A percentile compares a stretch with the other conserved stretches of the same genome.
These are phyloP conservation scores for Trypanosoma melophagium DNA, from an alignment of 208 protist genomes.

Conservation along the genomic window DNA sequence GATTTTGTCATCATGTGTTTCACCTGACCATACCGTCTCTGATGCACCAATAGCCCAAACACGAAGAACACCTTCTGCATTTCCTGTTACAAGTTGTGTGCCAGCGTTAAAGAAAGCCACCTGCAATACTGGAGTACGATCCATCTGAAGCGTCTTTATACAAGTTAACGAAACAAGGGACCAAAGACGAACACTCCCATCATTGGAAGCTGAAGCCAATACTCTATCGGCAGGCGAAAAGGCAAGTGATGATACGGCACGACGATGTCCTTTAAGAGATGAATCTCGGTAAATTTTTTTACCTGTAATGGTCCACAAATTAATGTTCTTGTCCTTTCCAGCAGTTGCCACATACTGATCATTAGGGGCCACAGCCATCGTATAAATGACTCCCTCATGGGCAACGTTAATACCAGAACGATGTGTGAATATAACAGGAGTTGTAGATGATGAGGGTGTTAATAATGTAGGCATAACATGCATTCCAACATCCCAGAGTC, in stretches of 20 bases:
- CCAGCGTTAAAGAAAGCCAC: conserved; percentile 86
- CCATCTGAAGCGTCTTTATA: conserved; percentile 82
- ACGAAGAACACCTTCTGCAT: conserved; percentile 88
- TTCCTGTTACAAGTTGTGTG: conserved; percentile 83
- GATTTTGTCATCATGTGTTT: conserved; percentile 83
- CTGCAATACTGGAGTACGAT: conserved; percentile 78
- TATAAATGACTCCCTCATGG: conserved; percentile 79
- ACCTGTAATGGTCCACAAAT: conserved; percentile 77
- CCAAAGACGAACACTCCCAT: conserved; percentile 88
- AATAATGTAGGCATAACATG: conserved; percentile 35
- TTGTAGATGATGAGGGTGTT: background rate
- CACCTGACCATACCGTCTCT: conserved; percentile 78
- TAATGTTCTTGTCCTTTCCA: conserved; percentile 86
- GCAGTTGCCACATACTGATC: conserved; percentile 89
- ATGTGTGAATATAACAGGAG: conserved; percentile 39
- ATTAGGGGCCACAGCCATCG: conserved; percentile 80
- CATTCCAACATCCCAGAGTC: conserved; percentile 79
- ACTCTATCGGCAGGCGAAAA: conserved; percentile 87
- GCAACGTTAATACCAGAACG: conserved; percentile 70
- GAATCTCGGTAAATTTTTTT: conserved; percentile 81
- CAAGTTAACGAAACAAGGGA: conserved; percentile 81
- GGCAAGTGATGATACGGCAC: conserved; percentile 68
- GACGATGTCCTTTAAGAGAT: conserved; percentile 81
- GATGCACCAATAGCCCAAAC: conserved; percentile 84
- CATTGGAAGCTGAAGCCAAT: conserved; percentile 82